phyloP scores from a whole-genome alignment of 345 rosid species.

The Brassica rapa region DNA sequence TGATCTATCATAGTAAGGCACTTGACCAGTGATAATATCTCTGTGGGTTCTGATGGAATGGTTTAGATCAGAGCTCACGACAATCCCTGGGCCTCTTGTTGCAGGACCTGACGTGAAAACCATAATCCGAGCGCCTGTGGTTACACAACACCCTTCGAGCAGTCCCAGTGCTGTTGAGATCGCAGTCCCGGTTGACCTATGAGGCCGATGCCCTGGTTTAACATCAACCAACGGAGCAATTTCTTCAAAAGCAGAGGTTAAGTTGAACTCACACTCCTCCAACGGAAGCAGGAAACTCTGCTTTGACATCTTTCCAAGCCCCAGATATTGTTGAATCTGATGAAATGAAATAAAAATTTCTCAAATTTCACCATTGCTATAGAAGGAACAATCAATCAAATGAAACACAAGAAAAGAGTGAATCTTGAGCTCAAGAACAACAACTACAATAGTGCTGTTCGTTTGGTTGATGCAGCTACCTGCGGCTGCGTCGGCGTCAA shows the following conservation, averaged over 20 bases:
- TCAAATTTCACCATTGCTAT: not conserved
- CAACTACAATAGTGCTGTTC: not conserved
- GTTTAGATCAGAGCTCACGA: slow-evolving; percentile 62
- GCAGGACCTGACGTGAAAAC: slow-evolving; percentile 96
- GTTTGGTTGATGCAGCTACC: no score
- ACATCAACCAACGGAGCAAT: slow-evolving; percentile 44
- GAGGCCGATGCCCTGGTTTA: slow-evolving; percentile 70
- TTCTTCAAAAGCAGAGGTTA: slow-evolving; percentile 80
- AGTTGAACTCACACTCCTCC: slow-evolving; percentile 80
- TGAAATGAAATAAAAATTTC: not conserved
- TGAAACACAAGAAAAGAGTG: not conserved
- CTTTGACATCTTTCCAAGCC: slow-evolving; percentile 56
- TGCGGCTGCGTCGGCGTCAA: no score
- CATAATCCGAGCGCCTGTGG: slow-evolving; percentile 79
- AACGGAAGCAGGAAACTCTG: slow-evolving; percentile 79
- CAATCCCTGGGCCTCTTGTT: slow-evolving; percentile 83
- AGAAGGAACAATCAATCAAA: slow-evolving; percentile 1
- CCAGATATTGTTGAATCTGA: slow-evolving; percentile 70
- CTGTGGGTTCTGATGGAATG: slow-evolving; percentile 81
- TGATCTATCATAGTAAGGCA: slow-evolving; percentile 59
- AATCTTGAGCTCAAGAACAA: not conserved
- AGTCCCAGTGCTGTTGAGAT: slow-evolving; percentile 77
- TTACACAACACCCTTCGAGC: slow-evolving; percentile 66
- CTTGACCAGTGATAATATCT: slow-evolving; percentile 69
- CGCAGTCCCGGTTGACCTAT: slow-evolving; percentile 82